These are phyloP conservation scores for Lipomyces starkeyi DNA, from an alignment of 805 yeast species.

Conservation along the genomic window DNA sequence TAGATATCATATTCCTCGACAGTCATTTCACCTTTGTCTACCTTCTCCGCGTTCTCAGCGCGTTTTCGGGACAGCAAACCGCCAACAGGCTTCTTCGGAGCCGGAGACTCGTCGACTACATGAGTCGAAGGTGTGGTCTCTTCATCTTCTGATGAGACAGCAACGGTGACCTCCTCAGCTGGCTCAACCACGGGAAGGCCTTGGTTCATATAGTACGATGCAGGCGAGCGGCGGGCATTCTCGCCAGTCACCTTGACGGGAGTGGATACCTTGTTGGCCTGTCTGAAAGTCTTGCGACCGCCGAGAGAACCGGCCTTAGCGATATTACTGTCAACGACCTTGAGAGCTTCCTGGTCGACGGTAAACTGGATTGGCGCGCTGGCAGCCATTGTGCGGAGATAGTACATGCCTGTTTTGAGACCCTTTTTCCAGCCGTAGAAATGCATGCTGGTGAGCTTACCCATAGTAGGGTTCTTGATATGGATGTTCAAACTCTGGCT, in stretches of 20 bases:
- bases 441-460: slow-evolving; percentile 96
- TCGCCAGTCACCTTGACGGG: slow-evolving; percentile 9
- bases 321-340: slow-evolving; percentile 38
- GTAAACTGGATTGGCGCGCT: slow-evolving; percentile 95
- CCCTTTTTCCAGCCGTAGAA: slow-evolving; percentile 99
- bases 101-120: slow-evolving; percentile 48
- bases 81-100: slow-evolving; percentile 45
- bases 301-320: slow-evolving; percentile 15
- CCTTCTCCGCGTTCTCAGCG: slow-evolving; percentile 13
- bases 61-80: slow-evolving; percentile 29
- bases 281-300: slow-evolving; percentile 22
- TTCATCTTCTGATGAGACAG: slow-evolving; percentile 4
- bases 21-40: slow-evolving; percentile 46
- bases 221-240: slow-evolving; percentile 6
- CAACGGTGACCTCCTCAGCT: neutral
- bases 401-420: slow-evolving; percentile 98
- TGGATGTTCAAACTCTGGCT: slow-evolving; percentile 92
- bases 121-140: neutral
- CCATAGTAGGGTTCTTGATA: slow-evolving; percentile 90
- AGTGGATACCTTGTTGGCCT: slow-evolving; percentile 19
- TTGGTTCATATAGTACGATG: neutral
- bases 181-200: neutral
- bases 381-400: slow-evolving; percentile 96
- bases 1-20: slow-evolving; percentile 73
- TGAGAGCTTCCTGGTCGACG: slow-evolving; percentile 58